phyloP scores from a whole-genome alignment of 2,329 filamentous ascomycete species.

The Aureobasidium sp. region DNA sequence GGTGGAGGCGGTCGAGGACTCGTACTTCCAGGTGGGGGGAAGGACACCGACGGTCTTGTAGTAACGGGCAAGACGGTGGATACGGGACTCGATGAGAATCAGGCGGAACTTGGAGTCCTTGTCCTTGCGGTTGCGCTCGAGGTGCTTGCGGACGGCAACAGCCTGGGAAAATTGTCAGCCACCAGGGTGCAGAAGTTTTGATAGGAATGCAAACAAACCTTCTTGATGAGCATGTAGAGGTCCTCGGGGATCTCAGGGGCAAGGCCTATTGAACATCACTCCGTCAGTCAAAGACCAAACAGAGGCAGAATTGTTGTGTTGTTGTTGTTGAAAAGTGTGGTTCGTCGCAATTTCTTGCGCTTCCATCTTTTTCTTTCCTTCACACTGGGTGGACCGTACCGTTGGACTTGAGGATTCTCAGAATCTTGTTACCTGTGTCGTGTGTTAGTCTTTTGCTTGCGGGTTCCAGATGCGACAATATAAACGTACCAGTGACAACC shows the following conservation, averaged over 20 bases:
- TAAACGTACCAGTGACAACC: constrained; percentile 77
- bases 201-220: constrained; percentile 52
- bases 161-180: constrained; percentile 47
- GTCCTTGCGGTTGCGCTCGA: constrained; percentile 99
- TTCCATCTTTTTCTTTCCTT: constrained; percentile 21
- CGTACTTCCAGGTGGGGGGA: constrained; percentile 97
- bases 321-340: constrained; percentile 7
- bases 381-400: constrained; percentile 61
- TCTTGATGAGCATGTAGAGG: constrained; percentile 99
- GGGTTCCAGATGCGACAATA: neutral
- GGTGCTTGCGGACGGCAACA: constrained; percentile 98
- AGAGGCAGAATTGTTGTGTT: constrained; percentile 29
- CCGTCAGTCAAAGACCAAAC: constrained; percentile 35
- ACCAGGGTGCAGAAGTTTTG: neutral
- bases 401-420: constrained; percentile 94
- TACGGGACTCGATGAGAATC: constrained; percentile 99
- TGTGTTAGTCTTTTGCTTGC: constrained; percentile 9
- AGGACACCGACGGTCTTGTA: constrained; percentile 90
- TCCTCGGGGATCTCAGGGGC: constrained; percentile 98
- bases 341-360: constrained; percentile 2
- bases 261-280: constrained; percentile 63
- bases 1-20: constrained; percentile 92
- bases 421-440: constrained; percentile 88
- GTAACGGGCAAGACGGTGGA: constrained; percentile 98
- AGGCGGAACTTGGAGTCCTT: constrained; percentile 99